These are phyloP conservation scores for Fraxinus greggii DNA, from an alignment of 305 asterid genomes.

Conservation along the genomic window DNA sequence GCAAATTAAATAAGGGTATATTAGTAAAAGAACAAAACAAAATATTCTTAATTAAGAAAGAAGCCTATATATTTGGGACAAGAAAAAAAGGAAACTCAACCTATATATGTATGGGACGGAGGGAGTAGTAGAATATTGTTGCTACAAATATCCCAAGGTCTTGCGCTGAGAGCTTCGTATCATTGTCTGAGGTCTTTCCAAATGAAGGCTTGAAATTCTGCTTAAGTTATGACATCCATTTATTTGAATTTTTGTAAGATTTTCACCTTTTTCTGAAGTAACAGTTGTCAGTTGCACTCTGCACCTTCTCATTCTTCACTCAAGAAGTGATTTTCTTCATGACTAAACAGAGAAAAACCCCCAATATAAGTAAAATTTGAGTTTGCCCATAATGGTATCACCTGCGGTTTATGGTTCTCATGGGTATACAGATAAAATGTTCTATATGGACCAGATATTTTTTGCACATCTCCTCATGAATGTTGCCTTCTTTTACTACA, in stretches of 20 bases:
- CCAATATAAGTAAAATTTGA: not conserved
- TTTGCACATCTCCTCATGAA: constrained; percentile 20
- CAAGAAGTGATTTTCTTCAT: not conserved
- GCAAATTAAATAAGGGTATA: too few species aligned
- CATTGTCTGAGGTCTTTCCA: not conserved
- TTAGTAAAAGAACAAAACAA: too few species aligned
- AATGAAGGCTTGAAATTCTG: not conserved
- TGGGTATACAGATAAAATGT: not conserved
- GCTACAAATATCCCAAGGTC: not conserved
- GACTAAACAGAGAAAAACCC: not conserved
- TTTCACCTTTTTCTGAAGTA: not conserved
- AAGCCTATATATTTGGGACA: too few species aligned
- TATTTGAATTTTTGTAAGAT: not conserved
- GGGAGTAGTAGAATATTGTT: not conserved
- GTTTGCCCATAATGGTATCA: not conserved
- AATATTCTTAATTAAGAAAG: too few species aligned
- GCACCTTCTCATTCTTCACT: not conserved
- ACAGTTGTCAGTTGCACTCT: not conserved
- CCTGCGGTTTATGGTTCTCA: not conserved
- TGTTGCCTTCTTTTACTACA: constrained; percentile 28
- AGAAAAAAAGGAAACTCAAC: too few species aligned
- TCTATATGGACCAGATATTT: not conserved
- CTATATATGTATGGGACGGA: too few species aligned
- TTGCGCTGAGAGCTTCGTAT: not conserved
- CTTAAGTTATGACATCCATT: not conserved